Percentiles rank a stretch among this genome's conserved stretches.
phyloP scores from a whole-genome alignment of 495 filamentous ascomycete genomes.

The Aspergillus ellipticus region DNA sequence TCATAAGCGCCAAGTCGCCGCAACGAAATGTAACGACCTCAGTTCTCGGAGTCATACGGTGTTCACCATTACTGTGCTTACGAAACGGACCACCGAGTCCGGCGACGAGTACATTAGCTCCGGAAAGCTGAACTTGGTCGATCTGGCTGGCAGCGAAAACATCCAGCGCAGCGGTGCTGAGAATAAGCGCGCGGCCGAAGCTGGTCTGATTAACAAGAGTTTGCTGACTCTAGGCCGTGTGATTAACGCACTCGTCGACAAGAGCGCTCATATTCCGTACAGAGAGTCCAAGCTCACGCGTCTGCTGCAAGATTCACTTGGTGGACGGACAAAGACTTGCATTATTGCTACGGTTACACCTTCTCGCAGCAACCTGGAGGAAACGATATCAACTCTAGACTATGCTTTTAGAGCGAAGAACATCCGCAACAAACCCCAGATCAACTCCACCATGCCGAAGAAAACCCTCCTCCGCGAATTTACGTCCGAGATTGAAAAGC shows the following conservation, averaged over 20 bases:
- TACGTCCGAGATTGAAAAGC: conserved; percentile 86
- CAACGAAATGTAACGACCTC: conserved; percentile 97
- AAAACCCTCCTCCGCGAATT: conserved; percentile 87
- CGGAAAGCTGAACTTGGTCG: conserved; percentile 93
- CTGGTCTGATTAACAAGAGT: conserved; percentile 96
- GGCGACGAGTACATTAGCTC: conserved; percentile 89
- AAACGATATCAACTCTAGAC: conserved; percentile 95
- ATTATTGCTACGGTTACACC: conserved; percentile 97
- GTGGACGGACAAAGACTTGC: conserved; percentile 93
- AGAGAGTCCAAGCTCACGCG: conserved; percentile 94
- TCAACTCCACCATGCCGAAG: conserved; percentile 87
- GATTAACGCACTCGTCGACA: conserved; percentile 96
- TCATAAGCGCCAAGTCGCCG: conserved; percentile 90
- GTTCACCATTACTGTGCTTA: conserved; percentile 88
- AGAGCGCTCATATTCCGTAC: conserved; percentile 88
- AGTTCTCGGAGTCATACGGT: conserved; percentile 95
- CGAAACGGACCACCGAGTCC: conserved; percentile 74
- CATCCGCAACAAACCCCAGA: conserved; percentile 94
- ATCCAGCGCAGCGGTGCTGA: conserved; percentile 95
- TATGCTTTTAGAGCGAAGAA: conserved; percentile 98
- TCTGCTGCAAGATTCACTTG: conserved; percentile 91
- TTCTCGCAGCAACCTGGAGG: conserved; percentile 89
- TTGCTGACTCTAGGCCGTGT: conserved; percentile 90
- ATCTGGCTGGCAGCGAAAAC: conserved; percentile 95
- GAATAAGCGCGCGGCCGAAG: conserved; percentile 94